phyloP scores from a whole-genome alignment of 306 rosid species.

The Casuarina equisetifolia region DNA sequence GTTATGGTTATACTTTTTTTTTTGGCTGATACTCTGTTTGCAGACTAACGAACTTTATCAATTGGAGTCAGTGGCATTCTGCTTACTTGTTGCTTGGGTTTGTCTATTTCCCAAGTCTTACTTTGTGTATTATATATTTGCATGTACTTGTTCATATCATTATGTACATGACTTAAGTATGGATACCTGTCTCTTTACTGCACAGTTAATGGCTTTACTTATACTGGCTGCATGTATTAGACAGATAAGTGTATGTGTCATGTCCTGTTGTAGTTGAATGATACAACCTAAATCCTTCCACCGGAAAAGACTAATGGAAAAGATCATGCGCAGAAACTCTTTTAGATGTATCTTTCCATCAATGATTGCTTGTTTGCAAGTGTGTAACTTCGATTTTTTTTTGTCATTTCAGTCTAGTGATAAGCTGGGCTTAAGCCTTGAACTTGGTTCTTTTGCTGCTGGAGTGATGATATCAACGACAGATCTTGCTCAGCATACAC shows the following conservation, averaged over 20 bases:
- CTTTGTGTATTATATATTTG: conserved; percentile 18
- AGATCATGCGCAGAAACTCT: neutral
- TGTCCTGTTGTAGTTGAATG: conserved; percentile 20
- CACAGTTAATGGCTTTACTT: too few species aligned
- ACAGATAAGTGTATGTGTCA: conserved; percentile 7
- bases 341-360: too few species aligned
- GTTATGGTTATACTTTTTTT: conserved; percentile 20
- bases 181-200: neutral
- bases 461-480: conserved; percentile 99
- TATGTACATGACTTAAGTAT: neutral
- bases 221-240: neutral
- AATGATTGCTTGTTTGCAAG: conserved; percentile 24
- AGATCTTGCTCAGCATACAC: conserved; percentile 97
- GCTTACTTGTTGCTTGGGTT: conserved; percentile 97
- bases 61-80: conserved; percentile 94
- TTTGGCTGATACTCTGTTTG: conserved; percentile 26
- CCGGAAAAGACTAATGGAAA: conserved; percentile 2
- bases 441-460: conserved; percentile 97
- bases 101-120: conserved; percentile 39
- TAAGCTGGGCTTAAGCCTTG: conserved; percentile 95
- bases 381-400: conserved; percentile 28
- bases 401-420: conserved; percentile 87
- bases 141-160: conserved; percentile 13
- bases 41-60: conserved; percentile 99
- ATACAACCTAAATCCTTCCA: conserved; percentile 19